Conservation (phyloP, 129 eudicot species). For the Flaveria bidentis region DNA sequence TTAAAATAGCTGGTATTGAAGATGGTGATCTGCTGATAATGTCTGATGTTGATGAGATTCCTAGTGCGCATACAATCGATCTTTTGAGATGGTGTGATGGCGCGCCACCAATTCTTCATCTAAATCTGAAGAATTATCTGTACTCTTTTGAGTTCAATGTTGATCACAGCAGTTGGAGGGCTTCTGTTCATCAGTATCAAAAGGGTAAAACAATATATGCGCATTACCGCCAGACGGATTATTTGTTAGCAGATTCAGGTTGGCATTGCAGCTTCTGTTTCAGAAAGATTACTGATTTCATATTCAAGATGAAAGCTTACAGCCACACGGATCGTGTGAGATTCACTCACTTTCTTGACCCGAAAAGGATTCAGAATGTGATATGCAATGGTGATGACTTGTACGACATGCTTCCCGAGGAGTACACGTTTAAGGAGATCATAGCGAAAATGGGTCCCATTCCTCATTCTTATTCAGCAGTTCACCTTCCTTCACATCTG, state of each 20-base stretch:
- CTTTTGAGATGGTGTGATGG: slow-evolving; percentile 34
- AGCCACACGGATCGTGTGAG: slow-evolving; percentile 52
- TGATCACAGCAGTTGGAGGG: slow-evolving; percentile 51
- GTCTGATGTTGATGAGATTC: slow-evolving; percentile 32
- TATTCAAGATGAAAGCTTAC: slow-evolving; percentile 61
- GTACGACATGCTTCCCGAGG: slow-evolving; percentile 63
- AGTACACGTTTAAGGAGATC: slow-evolving; percentile 51
- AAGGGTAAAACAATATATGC: slow-evolving; percentile 47
- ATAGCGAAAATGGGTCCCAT: slow-evolving; percentile 57
- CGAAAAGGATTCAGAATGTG: slow-evolving; percentile 44
- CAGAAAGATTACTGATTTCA: slow-evolving; percentile 38
- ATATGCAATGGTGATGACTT: slow-evolving; percentile 48
- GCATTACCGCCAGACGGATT: slow-evolving; percentile 48
- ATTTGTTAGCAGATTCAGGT: slow-evolving; percentile 39
- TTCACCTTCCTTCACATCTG: slow-evolving; percentile 43
- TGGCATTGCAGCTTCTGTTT: slow-evolving; percentile 17
- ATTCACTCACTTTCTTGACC: slow-evolving; percentile 38
- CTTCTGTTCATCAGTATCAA: slow-evolving; percentile 50
- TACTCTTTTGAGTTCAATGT: slow-evolving; percentile 45
- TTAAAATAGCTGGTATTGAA: slow-evolving; percentile 46
- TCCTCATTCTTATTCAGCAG: slow-evolving; percentile 55
- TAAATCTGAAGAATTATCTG: slow-evolving; percentile 44
- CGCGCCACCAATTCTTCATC: slow-evolving; percentile 46
- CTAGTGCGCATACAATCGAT: not conserved
- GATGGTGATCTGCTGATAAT: slow-evolving; percentile 52